Evolutionary conservation across 805 yeast genomes (phyloP).

Genomic region (Hanseniaspora guilliermondii): DNA sequence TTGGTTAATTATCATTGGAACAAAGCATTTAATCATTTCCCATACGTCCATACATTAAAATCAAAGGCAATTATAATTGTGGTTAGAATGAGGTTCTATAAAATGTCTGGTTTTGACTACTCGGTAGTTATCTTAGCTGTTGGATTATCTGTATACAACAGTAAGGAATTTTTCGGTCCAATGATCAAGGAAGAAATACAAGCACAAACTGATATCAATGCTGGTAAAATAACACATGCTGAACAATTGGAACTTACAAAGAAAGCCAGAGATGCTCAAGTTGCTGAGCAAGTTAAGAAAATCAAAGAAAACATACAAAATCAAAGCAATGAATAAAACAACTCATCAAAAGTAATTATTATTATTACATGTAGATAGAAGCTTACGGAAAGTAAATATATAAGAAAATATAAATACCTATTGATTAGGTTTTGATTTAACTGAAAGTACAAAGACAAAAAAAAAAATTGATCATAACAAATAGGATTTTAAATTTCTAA

Average conservation of each 20-base stretch:
- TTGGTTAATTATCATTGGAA: background rate
- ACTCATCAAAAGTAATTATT: background rate
- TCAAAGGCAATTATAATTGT: too few species aligned
- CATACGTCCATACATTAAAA: too few species aligned
- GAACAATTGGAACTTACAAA: background rate
- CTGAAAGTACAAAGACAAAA: background rate
- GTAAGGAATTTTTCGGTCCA: slow-evolving; percentile 9
- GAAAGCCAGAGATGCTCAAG: background rate
- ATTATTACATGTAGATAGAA: background rate
- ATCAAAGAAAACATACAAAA: background rate
- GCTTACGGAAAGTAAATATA: background rate
- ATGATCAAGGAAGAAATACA: slow-evolving; percentile 9
- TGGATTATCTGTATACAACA: slow-evolving; percentile 6
- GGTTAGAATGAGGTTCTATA: slow-evolving; percentile 7
- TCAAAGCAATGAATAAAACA: background rate
- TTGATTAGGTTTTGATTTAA: too few species aligned
- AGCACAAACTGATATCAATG: slow-evolving; percentile 12
- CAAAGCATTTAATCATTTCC: too few species aligned
- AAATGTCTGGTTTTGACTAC: slow-evolving; percentile 6
- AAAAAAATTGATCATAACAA: background rate
- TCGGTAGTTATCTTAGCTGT: slow-evolving; percentile 2
- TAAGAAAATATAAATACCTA: background rate
- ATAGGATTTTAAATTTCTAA: background rate
- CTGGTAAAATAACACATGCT: slow-evolving; percentile 1
- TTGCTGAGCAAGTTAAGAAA: background rate